phyloP scores from a whole-genome alignment of 306 rosid species.

The Cicer bijugum region DNA sequence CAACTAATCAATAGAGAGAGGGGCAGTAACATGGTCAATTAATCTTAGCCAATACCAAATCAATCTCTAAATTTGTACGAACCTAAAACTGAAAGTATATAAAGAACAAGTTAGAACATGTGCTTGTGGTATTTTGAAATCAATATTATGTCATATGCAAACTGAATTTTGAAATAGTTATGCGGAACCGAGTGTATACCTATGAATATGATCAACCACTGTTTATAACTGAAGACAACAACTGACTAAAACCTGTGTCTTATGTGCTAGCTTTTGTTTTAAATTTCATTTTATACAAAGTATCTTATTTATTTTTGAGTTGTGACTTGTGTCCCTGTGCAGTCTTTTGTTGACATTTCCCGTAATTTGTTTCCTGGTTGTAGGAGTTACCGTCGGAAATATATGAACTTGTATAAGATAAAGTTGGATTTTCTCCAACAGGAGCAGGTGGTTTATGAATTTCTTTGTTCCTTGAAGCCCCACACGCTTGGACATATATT shows the following conservation, averaged over 20 bases:
- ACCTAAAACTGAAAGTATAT: neutral
- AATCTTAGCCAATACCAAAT: neutral
- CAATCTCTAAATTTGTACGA: neutral
- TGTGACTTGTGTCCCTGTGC: conserved; percentile 36
- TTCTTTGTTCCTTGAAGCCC: neutral
- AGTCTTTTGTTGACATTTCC: conserved; percentile 28
- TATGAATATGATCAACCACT: conserved; percentile 8
- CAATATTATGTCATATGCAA: conserved; percentile 11
- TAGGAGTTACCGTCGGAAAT: conserved; percentile 81
- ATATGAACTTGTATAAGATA: conserved; percentile 73
- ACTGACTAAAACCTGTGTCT: neutral
- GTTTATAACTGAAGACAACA: conserved; percentile 5
- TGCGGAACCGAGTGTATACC: neutral
- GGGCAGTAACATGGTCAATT: neutral
- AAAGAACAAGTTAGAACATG: neutral
- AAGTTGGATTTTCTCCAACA: conserved; percentile 82
- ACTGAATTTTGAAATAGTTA: conserved; percentile 10
- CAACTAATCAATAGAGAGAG: neutral
- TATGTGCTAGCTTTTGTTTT: neutral
- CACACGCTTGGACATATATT: conserved; percentile 21
- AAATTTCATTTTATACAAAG: neutral
- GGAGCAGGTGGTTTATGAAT: conserved; percentile 67
- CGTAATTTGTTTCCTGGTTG: conserved; percentile 41
- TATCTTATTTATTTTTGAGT: conserved; percentile 1
- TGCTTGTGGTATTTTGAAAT: neutral